Percentiles rank a stretch among this genome's conserved stretches.
These are phyloP conservation scores for Trichoderma erinaceum DNA, from an alignment of 495 filamentous ascomycete species.

Conservation along the genomic window DNA sequence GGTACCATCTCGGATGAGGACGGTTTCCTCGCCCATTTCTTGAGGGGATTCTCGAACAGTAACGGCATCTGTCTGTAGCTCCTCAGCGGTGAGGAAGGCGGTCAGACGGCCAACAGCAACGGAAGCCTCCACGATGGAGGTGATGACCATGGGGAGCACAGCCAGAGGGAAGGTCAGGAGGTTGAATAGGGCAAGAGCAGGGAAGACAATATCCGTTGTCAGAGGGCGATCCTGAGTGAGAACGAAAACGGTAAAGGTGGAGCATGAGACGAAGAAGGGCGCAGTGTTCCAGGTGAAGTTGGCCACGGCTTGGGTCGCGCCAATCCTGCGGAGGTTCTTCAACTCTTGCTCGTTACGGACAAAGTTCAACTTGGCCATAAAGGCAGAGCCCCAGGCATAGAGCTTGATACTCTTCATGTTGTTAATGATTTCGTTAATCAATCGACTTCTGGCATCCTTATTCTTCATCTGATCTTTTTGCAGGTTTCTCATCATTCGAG, in stretches of 20 bases:
- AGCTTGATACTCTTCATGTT: constrained; percentile 99
- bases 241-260: constrained; percentile 92
- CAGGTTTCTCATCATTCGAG: constrained; percentile 84
- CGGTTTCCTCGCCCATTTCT: constrained; percentile 74
- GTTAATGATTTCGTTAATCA: constrained; percentile 98
- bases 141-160: constrained; percentile 96
- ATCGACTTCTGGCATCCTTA: constrained; percentile 85
- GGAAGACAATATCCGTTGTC: constrained; percentile 93
- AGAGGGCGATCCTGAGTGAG: constrained; percentile 71
- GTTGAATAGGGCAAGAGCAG: constrained; percentile 83
- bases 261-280: constrained; percentile 95
- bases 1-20: constrained; percentile 73
- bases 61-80: constrained; percentile 83
- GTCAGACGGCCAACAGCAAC: constrained; percentile 87
- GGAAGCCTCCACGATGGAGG: constrained; percentile 88
- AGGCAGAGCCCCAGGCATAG: constrained; percentile 94
- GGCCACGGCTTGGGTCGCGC: constrained; percentile 83
- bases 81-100: constrained; percentile 78
- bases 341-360: constrained; percentile 94
- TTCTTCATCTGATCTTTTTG: constrained; percentile 99
- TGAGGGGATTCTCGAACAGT: constrained; percentile 57
- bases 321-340: constrained; percentile 92
- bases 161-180: constrained; percentile 91
- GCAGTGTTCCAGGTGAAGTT: constrained; percentile 99
- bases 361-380: constrained; percentile 93